Evolutionary conservation across 768 basidiomycete species (phyloP).

Genomic region (Leccinum subgranulosum): DNA sequence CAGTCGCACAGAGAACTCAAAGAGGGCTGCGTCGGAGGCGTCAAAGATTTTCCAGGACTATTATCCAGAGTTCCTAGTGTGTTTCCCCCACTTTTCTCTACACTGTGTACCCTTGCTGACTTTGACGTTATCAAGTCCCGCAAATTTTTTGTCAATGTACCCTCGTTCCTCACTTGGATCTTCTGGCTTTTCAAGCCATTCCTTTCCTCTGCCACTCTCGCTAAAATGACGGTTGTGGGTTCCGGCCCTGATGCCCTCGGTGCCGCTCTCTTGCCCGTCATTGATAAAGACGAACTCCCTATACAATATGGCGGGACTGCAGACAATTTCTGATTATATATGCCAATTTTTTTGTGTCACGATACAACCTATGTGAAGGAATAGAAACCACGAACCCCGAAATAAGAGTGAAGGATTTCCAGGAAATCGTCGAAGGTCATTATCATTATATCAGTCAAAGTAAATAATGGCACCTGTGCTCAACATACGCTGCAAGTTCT

Average conservation of each 20-base stretch:
- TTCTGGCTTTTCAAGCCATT: conserved; percentile 83
- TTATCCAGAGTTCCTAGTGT: conserved; percentile 76
- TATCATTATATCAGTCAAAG: neutral
- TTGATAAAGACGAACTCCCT: conserved; percentile 59
- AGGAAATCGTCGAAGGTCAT: neutral
- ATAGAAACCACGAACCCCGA: neutral
- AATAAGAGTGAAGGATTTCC: neutral
- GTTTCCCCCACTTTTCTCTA: conserved; percentile 16
- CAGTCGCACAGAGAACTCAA: conserved; percentile 69
- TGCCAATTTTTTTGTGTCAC: neutral
- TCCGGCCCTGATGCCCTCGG: conserved; percentile 55
- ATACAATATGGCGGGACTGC: conserved; percentile 68
- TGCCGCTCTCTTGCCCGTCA: conserved; percentile 55
- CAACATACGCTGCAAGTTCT: neutral
- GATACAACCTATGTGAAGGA: neutral
- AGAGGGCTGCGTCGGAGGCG: conserved; percentile 72
- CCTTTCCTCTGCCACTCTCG: conserved; percentile 66
- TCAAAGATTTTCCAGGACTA: conserved; percentile 71
- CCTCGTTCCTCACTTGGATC: conserved; percentile 72
- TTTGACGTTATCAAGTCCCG: conserved; percentile 41
- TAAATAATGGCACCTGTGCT: neutral
- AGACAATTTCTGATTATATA: conserved; percentile 42
- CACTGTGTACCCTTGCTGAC: neutral
- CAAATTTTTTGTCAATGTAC: conserved; percentile 84
- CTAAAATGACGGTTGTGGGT: conserved; percentile 80